phyloP scores from a whole-genome alignment of 495 filamentous ascomycete genomes.

The Aspergillus bridgeri region DNA sequence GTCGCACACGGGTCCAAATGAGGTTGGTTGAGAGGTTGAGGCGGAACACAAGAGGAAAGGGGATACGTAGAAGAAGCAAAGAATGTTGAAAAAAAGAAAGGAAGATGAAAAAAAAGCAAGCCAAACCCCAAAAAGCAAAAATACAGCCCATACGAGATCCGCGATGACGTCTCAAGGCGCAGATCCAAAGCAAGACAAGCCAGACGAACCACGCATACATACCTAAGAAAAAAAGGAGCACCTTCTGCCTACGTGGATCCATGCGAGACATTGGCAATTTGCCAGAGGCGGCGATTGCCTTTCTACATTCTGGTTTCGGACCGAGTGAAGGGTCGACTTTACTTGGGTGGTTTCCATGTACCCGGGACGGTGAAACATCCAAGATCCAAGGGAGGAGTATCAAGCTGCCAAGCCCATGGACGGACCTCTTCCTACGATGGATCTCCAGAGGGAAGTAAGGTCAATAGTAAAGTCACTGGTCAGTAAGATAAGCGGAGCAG shows the following conservation, averaged over 20 bases:
- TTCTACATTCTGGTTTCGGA: no score
- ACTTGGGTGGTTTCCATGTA: neutral
- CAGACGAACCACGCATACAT: neutral
- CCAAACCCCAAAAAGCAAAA: neutral
- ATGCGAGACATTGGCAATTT: neutral
- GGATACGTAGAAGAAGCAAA: neutral
- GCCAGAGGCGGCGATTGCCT: neutral
- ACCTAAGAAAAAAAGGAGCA: neutral
- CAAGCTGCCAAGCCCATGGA: neutral
- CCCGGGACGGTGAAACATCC: neutral
- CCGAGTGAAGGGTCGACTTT: no score
- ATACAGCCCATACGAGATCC: neutral
- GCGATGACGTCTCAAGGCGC: neutral
- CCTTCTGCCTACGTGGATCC: neutral
- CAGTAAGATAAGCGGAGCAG: neutral
- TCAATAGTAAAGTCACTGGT: neutral
- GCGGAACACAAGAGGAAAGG: neutral
- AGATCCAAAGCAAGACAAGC: neutral
- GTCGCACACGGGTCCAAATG: neutral
- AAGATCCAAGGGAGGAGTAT: neutral
- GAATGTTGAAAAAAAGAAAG: neutral
- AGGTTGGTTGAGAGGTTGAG: neutral
- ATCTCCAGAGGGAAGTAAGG: neutral
- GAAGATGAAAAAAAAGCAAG: neutral
- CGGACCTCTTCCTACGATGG: neutral